Evolutionary conservation across 495 filamentous ascomycete species (phyloP).

Genomic region (Podospora pseudocomata): DNA sequence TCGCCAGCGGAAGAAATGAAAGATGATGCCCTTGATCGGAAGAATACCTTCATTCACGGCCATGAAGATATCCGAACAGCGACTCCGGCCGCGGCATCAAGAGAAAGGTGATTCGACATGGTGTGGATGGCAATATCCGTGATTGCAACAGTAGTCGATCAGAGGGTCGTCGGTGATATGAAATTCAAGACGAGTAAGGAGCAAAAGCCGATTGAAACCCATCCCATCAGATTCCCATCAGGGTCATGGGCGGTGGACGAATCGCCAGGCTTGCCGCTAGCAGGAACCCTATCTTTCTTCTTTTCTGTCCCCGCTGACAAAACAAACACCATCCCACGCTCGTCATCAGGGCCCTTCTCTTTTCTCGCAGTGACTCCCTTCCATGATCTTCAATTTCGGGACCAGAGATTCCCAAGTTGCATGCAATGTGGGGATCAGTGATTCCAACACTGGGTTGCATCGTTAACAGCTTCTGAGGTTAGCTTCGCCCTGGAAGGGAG

Average conservation of each 20-base stretch:
- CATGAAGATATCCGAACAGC: slow-evolving; percentile 5
- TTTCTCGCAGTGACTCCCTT: neutral
- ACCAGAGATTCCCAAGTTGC: slow-evolving; percentile 2
- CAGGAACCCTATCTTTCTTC: neutral
- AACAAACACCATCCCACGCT: neutral
- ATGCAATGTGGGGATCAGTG: neutral
- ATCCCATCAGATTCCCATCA: slow-evolving; percentile 2
- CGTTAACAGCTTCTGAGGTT: neutral
- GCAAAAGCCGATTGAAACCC: neutral
- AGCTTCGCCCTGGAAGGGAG: neutral
- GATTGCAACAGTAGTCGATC: neutral
- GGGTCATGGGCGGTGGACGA: neutral
- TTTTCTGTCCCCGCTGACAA: neutral
- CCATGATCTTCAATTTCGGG: slow-evolving; percentile 5
- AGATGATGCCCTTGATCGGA: neutral
- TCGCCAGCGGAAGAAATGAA: neutral
- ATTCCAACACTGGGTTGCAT: neutral
- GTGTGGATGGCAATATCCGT: neutral
- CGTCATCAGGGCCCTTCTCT: neutral
- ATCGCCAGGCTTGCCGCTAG: neutral
- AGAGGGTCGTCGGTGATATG: neutral
- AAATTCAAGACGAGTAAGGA: neutral
- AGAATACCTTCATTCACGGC: neutral
- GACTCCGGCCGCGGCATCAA: neutral
- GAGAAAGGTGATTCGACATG: neutral